Evolutionary conservation across 1,284 basidiomycete species (phyloP), one percentile per base, ranked within the genome.

Genomic region (Ustanciosporium gigantosporum): DNA sequence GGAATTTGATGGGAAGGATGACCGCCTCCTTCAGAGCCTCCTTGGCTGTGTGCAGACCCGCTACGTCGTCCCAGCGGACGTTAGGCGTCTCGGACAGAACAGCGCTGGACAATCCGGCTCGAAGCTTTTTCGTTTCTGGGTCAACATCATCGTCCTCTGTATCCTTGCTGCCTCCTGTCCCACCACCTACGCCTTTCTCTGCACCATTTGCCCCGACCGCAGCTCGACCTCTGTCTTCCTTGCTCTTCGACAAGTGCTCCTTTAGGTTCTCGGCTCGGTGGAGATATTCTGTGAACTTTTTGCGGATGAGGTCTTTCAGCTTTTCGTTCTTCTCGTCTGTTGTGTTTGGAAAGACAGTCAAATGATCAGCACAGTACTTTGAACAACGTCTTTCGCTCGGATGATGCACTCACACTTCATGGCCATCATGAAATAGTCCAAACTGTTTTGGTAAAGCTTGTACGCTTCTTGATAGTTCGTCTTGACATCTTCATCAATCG

Each of bases 1-100:
- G 94, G 75, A 97, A 97, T 80, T 97, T 97, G 84, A 97, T 96
- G 5, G 94, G 94, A 19, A 98, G 82, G 74, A 98, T 96, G 77
- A 98, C 95, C 27, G 95, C 94, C 79, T 98, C 94, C 79, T 98
- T 97, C 70, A 98, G 81, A 11, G 94, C 86, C 48, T 94, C 92
- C 80, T 98, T 98, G 25, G 94, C 94, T 31, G 86, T 88, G 71
- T 91, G 89, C 7, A 98, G 83, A 41, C 94, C 94, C 7, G 94
- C 94, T 32, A 98, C 93, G 78, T 98, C 94, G 76, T 97, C 92
- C 94, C 94, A 98, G 71, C 87, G 87, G 20, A 98, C 89, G 78
- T 98, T 92, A 15, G 94, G 94, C 64, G 87, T 95, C 81, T 98
- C 95, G 11, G 88, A 84, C 15, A 98, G 78, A 68, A 98, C 97